Conservation (phyloP, 768 basidiomycete species). For the Clathrus columnatus region DNA sequence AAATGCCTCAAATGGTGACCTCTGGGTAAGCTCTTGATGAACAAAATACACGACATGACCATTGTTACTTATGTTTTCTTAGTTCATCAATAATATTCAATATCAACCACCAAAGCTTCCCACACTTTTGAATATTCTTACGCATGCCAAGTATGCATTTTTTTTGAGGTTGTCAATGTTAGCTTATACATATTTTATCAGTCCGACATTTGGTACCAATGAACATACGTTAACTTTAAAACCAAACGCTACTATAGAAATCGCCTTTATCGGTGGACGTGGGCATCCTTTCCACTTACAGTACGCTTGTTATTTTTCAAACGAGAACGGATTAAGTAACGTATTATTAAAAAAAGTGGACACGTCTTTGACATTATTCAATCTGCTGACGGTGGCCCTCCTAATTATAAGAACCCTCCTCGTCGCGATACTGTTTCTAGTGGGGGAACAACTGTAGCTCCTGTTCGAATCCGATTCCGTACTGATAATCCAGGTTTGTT, state of each 20-base stretch:
- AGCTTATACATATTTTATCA: neutral
- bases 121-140: slow-evolving; percentile 1
- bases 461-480: slow-evolving; percentile 39
- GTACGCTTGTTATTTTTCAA: neutral
- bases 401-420: slow-evolving; percentile 30
- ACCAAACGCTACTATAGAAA: slow-evolving; percentile 1
- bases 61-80: neutral
- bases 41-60: neutral
- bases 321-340: neutral
- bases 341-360: neutral
- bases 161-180: neutral
- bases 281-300: slow-evolving; percentile 9
- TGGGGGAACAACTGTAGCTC: slow-evolving; percentile 24
- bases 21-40: slow-evolving; percentile 1
- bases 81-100: slow-evolving; percentile 1
- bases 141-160: neutral
- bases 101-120: slow-evolving; percentile 1
- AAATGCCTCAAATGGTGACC: neutral
- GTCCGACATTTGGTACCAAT: neutral
- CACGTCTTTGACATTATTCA: slow-evolving; percentile 28
- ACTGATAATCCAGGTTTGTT: slow-evolving; percentile 47
- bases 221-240: slow-evolving; percentile 4
- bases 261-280: slow-evolving; percentile 2
- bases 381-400: slow-evolving; percentile 21
- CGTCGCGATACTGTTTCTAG: slow-evolving; percentile 8